Evolutionary conservation across 2,329 filamentous ascomycete genomes (phyloP).

Genomic region (Ophiosphaerella narmari): DNA sequence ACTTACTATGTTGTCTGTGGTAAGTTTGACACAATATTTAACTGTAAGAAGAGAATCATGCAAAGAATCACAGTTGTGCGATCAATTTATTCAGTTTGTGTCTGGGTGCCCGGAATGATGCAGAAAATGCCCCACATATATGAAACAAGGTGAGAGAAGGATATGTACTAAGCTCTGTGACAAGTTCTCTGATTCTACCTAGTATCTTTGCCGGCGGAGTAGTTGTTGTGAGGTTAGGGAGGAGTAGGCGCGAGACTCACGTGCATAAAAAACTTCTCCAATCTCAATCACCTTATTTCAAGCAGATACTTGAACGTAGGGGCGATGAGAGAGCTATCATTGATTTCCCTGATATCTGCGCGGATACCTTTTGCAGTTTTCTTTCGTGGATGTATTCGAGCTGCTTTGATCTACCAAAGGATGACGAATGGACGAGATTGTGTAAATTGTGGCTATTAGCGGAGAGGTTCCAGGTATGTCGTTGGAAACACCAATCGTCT

Average conservation of each 20-base stretch:
- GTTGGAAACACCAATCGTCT: no score
- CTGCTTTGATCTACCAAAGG: not conserved
- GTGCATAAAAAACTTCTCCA: not conserved
- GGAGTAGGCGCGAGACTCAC: not conserved
- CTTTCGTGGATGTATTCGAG: conserved; percentile 2
- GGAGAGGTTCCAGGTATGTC: not conserved
- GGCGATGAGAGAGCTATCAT: not conserved
- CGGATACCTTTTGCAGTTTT: not conserved
- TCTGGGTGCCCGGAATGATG: no score
- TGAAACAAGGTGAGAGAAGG: not conserved
- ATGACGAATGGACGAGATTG: conserved; percentile 1
- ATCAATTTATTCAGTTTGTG: no score
- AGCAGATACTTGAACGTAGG: not conserved
- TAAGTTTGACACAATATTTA: no score
- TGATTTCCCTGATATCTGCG: not conserved
- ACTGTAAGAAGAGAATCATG: no score
- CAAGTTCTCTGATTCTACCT: not conserved
- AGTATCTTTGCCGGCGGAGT: not conserved
- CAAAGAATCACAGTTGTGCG: no score
- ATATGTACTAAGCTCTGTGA: no score
- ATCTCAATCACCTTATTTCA: not conserved
- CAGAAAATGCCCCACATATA: no score
- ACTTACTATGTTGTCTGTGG: no score
- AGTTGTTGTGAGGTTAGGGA: not conserved
- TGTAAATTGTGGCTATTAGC: conserved; percentile 1